Evolutionary conservation across 345 rosid genomes (phyloP).

Genomic region (Angophora floribunda): DNA sequence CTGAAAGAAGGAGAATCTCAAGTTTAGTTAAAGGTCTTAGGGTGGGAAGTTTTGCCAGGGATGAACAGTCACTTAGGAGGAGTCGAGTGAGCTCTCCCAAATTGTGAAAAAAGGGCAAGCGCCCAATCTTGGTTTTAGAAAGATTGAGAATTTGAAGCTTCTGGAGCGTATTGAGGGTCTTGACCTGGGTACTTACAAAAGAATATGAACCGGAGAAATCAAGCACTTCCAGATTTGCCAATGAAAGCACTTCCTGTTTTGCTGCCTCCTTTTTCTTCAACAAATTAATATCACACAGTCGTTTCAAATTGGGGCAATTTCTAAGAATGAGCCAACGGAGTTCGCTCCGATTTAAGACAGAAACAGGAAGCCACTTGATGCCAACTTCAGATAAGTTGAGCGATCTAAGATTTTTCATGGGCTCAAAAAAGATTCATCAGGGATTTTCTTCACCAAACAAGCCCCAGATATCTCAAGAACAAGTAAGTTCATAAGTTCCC

Average conservation of each 20-base stretch:
- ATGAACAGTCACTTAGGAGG: neutral
- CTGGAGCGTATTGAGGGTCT: neutral
- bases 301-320: constrained; percentile 13
- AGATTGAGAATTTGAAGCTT: neutral
- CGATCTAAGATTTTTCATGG: neutral
- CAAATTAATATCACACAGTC: accelerated
- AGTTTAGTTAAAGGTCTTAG: neutral
- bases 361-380: neutral
- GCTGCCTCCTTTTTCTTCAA: neutral
- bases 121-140: neutral
- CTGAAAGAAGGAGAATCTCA: neutral
- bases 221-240: neutral
- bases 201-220: neutral
- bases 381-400: neutral
- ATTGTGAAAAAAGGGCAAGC: neutral
- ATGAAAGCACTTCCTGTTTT: neutral
- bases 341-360: constrained; percentile 8
- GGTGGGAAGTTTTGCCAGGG: neutral
- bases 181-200: neutral
- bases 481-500: neutral
- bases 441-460: neutral
- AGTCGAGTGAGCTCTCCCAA: neutral
- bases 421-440: neutral
- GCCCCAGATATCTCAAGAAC: neutral
- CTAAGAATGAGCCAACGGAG: constrained; percentile 32